Base-by-base conservation (phyloP, 2,329 filamentous ascomycete genomes). In the Claviceps spartinae region DNA sequence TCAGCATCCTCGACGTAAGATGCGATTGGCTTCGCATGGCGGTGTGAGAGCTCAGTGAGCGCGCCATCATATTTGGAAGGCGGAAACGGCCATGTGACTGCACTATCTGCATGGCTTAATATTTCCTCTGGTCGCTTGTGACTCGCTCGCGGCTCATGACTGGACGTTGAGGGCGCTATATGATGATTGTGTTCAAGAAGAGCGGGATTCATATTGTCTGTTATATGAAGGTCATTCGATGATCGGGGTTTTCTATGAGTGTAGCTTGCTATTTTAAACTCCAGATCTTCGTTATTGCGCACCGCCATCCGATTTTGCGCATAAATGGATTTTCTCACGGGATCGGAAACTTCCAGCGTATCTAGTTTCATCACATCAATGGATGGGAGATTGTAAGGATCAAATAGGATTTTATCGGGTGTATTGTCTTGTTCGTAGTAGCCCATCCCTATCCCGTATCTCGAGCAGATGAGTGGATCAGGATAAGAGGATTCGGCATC, bases 341-440 rank as follows among this genome's bases (percentile, higher is more conserved):
- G 76, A 43, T 81, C 77, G 5, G 77, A 72, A 41, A 76, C 65
- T 53, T 77, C 69, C 2, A 71, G 67, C 49, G 77, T 70, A 8
- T 72, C 66, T 5, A 66, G 60, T 37, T 63, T 59, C 50, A 77
- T 59, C 11, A 64, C 63, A 4, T 76, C 73, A 4, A 69, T 67
- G 13, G 72, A 65, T 5, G 77, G 78, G 30, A 70, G 69, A 57
- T 80, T 73, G 59, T 79, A 81, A 8, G 74, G 73, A 55, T 82
- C 76, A 53, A 81, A 82, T 3, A 81, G 62, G 61, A 81, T 81
- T 59, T 69, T 77, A 61, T 81, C 76, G 1, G 74, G 71, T 22
- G 71, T 72, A 56, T 79, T 75, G 54, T 78, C 76, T 57, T 79
- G 77, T 52, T 81, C 73, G 59, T 81, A 82, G 62, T 81, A 81